Evolutionary conservation across 768 basidiomycete genomes (phyloP), one percentile per base, ranked within the genome.

Genomic region (Mycena indigotica): DNA sequence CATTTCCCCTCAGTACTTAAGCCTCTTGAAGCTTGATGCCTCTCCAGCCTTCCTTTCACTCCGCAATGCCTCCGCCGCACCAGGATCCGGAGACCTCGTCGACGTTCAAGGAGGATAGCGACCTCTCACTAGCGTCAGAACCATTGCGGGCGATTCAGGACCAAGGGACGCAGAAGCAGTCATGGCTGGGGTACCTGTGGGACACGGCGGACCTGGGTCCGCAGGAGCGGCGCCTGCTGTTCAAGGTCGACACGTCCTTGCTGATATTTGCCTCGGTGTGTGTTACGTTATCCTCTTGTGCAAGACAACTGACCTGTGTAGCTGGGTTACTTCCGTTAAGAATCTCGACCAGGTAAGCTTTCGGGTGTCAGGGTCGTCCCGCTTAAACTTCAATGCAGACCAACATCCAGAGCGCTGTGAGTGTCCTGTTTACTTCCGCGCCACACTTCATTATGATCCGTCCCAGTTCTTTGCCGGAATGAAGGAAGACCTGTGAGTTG

Each of bases 311-410:
- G 8, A 16, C 15, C 16, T 39, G 30, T 52, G 8, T 32, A 63
- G 62, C 29, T 63, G 29, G 62, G 62, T 5, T 63, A 63, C 54
- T 63, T 63, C n/a, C 49, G 56, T 63, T 41, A 63, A 63, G 62
- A 63, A 63, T 53, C 52, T 63, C 21, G 62, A 63, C 52, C 62
- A 62, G 57, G 61, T 62, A 25, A 1, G 57, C 46, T 41, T 15
- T 8, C 8, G 21, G 25, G 4, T 44, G 40, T 32, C 17, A 21
- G 2, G 3, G 28, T 32, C 28, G 32, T 17, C 15, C 28, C 41
- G n/a, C 23, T 30, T 35, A 24, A 1, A 26, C 26, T 13, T 46
- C 6, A 6, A n/a, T n/a, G n/a, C 26, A 61, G 55, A 56, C 60
- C 5, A 61, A 61, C 44, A 26, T 61, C 50, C 52, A 50, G 30